These are phyloP conservation scores for Borovskyia barvae DNA, from an alignment of 208 protist species.

Conservation along the genomic window DNA sequence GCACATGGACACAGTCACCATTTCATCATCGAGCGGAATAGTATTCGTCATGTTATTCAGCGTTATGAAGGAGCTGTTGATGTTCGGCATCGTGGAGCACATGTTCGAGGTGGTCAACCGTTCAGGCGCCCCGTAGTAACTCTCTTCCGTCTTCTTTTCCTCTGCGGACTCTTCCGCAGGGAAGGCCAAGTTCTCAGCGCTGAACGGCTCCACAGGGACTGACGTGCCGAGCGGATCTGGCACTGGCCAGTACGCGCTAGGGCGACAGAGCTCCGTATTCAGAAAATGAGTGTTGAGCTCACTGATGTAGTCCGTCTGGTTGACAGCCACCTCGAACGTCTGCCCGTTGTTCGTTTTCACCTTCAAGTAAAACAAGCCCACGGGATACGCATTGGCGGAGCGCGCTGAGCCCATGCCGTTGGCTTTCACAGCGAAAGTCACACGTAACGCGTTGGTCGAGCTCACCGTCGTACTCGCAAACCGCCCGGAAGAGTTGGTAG, in stretches of 20 bases:
- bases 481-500: slow-evolving; percentile 12
- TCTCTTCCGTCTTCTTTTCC: slow-evolving; percentile 6
- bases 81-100: slow-evolving; percentile 8
- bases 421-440: slow-evolving; percentile 60
- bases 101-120: slow-evolving; percentile 1
- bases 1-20: slow-evolving; percentile 44
- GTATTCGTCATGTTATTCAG: slow-evolving; percentile 18
- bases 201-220: slow-evolving; percentile 58
- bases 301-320: slow-evolving; percentile 77
- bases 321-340: slow-evolving; percentile 48
- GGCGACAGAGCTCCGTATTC: slow-evolving; percentile 41
- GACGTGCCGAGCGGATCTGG: slow-evolving; percentile 68
- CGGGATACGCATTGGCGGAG: slow-evolving; percentile 38
- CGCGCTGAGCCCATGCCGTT: slow-evolving; percentile 37
- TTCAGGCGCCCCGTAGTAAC: slow-evolving; percentile 34
- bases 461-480: slow-evolving; percentile 41
- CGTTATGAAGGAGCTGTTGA: neutral
- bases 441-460: slow-evolving; percentile 30
- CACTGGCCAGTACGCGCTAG: slow-evolving; percentile 83
- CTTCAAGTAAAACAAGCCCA: slow-evolving; percentile 48
- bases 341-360: slow-evolving; percentile 43
- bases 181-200: slow-evolving; percentile 23
- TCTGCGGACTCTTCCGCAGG: neutral
- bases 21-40: slow-evolving; percentile 5
- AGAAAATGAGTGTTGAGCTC: slow-evolving; percentile 61